Evolutionary conservation across 495 filamentous ascomycete species (phyloP).

Genomic region (Saxispiralis lemnorum): DNA sequence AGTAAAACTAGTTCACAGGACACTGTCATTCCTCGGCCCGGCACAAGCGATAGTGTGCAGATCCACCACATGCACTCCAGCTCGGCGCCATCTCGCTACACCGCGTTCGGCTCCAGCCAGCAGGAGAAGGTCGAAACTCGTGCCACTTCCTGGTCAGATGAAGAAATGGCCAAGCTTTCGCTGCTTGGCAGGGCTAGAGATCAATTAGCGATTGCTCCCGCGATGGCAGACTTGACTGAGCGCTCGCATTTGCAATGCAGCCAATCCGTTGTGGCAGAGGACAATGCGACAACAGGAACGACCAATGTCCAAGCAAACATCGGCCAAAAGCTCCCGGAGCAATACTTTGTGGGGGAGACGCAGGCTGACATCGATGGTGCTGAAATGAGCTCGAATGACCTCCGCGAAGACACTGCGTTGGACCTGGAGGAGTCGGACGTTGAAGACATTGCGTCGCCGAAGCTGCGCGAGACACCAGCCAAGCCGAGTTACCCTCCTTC

Average conservation of each 20-base stretch:
- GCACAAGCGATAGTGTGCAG: conserved; percentile 17
- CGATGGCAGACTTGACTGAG: background rate
- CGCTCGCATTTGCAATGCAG: no score
- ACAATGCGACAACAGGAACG: background rate
- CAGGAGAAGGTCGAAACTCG: conserved; percentile 22
- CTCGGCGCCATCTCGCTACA: conserved; percentile 22
- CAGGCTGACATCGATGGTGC: background rate
- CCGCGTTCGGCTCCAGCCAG: conserved; percentile 22
- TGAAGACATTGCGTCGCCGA: conserved; percentile 8
- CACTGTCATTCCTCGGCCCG: conserved; percentile 15
- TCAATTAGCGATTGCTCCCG: background rate
- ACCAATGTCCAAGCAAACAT: background rate
- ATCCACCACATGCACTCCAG: conserved; percentile 17
- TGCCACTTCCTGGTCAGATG: conserved; percentile 24
- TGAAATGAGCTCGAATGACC: background rate
- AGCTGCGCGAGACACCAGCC: conserved; percentile 5
- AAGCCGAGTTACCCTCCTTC: background rate
- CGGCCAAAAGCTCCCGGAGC: no score
- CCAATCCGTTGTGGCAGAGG: background rate
- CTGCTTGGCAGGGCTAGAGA: conserved; percentile 6
- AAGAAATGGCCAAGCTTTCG: conserved; percentile 11
- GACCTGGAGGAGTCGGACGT: background rate
- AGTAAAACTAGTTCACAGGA: conserved; percentile 5
- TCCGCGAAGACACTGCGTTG: conserved; percentile 10
- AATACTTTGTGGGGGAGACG: no score